Base-by-base conservation (phyloP, 768 basidiomycete genomes). In the Boletus eberwhitei region DNA sequence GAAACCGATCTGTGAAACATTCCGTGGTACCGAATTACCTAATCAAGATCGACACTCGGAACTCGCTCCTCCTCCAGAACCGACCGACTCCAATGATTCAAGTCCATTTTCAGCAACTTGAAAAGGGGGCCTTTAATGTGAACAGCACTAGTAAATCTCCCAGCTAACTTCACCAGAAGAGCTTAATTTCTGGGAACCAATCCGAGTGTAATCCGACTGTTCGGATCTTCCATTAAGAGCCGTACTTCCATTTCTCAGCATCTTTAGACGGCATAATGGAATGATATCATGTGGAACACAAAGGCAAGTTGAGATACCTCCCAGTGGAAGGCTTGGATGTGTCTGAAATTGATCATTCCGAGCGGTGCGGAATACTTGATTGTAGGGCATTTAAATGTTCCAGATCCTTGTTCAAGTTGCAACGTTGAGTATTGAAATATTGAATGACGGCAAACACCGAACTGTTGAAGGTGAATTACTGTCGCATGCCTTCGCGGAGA, bases 21-120 rank as follows among this genome's bases (percentile, higher is more conserved):
- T 48, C 54, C 54, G 64, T 50, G 53, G 50, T 54, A 53, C 52
- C 34, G 57, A 55, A 50, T 64, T 60, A 64, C 53, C 2, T 66
- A 61, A 66, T 50, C 59, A 50, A 51, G 66, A 66, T 68, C 66
- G 60, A 64, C 64, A 41, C 40, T 50, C 50, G 47, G 22, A 38
- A 29, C 24, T 16, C 43, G 16, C 35, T 29, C 48, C 35, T 42
- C 34, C 38, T 48, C 26, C 31, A 34, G 45, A 31, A 42, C 54
- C 47, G 37, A 22, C 6, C 34, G 14, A 24, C 32, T 24, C 11
- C 19, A n/a, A n/a, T n/a, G n/a, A 45, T 31, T 31, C 29, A 44
- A 19, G 42, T 43, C 26, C 26, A 19, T 31, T 45, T 31, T 14
- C n/a, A 46, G 32, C 42, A 43, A 42, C 24, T 17, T 32, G 44